Evolutionary conservation across 208 protist species (phyloP).

Genomic region (Phytomonas francai): DNA sequence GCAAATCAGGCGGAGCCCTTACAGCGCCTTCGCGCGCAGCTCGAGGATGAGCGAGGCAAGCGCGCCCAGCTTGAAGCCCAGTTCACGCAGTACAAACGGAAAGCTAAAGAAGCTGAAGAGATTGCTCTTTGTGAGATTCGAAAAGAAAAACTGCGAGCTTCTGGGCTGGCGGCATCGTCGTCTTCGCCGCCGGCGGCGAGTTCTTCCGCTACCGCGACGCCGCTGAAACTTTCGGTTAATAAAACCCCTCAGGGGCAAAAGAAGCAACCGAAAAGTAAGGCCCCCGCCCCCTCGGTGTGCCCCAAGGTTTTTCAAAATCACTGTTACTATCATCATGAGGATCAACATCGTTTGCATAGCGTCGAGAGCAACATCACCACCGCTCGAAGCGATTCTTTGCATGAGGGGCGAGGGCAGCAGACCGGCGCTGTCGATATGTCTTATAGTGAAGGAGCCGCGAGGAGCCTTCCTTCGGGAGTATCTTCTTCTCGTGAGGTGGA

Average conservation of each 20-base stretch:
- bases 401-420: too few relatives aligned
- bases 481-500: conserved; percentile 10
- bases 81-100: conserved; percentile 48
- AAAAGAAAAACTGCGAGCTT: conserved; percentile 55
- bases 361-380: too few relatives aligned
- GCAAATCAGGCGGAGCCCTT: conserved; percentile 49
- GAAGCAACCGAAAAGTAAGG: background rate
- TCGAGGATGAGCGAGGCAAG: conserved; percentile 74
- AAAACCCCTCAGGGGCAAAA: background rate
- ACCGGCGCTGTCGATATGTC: too few relatives aligned
- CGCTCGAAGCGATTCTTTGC: too few relatives aligned
- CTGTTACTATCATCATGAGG: too few relatives aligned
- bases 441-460: background rate
- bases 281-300: too few relatives aligned
- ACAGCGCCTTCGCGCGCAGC: conserved; percentile 67
- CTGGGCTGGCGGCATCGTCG: background rate
- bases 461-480: background rate
- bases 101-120: conserved; percentile 83
- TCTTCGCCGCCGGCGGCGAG: background rate
- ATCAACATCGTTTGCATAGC: too few relatives aligned
- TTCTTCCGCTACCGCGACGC: conserved; percentile 15
- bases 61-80: conserved; percentile 70
- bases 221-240: conserved; percentile 13
- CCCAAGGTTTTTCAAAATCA: too few relatives aligned
- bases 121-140: conserved; percentile 58